Evolutionary conservation across 2,329 filamentous ascomycete genomes (phyloP), one percentile per base, ranked within the genome.

Genomic region (Zasmidium angulare): DNA sequence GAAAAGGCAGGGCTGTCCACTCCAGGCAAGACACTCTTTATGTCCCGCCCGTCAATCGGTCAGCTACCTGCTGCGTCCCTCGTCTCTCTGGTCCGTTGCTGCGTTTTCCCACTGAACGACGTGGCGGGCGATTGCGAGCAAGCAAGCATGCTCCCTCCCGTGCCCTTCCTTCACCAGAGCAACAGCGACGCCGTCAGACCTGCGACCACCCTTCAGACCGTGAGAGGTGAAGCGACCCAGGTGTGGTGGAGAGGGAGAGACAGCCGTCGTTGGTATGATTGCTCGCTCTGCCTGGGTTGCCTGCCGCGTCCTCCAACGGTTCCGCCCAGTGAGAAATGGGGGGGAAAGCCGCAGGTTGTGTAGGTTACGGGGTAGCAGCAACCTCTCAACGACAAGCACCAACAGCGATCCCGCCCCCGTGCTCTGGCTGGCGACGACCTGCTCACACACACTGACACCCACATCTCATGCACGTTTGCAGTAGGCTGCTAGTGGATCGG

Each of bases 401-500:
- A 43, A 43, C 36, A 17, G n/a, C 9, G 29, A 59, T 52, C 52
- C 55, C 50, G 49, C 36, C 56, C 59, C 61, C 59, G 60, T 57
- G 59, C 54, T 51, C 53, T 58, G 40, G 60, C 51, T n/a, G n/a
- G n/a, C n/a, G n/a, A 46, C 43, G 36, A 55, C 49, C 46, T 58
- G 63, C 59, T 57, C 36, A 43, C n/a, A 19, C n/a, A n/a, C n/a
- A n/a, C n/a, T n/a, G n/a, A n/a, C n/a, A n/a, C n/a, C n/a, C n/a
- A n/a, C 36, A 3, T 19, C 11, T 43, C 58, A 56, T 64, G 64
- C 64, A 63, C 60, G 58, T 46, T 56, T 62, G 64, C 62, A 61
- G 58, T 59, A 63, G 60, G 55, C 36, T 43, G 26, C 62, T 56
- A 57, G 60, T 62, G 65, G 65, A 62, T 65, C 61, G 63, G 65